Base-by-base conservation (phyloP, 345 rosid species). In the Camelina hispida region DNA sequence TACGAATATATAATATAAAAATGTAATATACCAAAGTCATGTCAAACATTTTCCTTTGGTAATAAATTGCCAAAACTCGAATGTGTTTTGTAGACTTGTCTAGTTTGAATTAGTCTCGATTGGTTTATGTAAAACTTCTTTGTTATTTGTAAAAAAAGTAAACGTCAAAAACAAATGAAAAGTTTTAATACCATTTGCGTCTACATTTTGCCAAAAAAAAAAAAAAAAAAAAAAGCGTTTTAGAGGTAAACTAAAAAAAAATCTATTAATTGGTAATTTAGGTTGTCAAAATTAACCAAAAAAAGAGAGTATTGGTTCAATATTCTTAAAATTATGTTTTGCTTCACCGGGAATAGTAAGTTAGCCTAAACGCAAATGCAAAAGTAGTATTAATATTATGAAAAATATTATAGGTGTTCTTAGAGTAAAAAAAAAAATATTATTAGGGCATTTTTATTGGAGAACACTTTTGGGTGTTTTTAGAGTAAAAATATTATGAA, bases 1-100 rank as follows among this genome's bases (percentile, higher is more conserved):
- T 48, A 51, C 53, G 30, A 54, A 13, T 17, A 6, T 46, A 25
- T 47, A 30, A 9, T 60, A 58, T 47, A 38, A 35, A 35, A 1
- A 15, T 43, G 20, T 68, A 53, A 50, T 34, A 54, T 52, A 52
- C 57, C 35, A 12, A 54, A 62, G 69, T 43, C 51, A 40, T 76
- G 65, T 46, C 16, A 53, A 20, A 61, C 68, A 67, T 35, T 58
- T 28, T 25, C 20, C 15, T n/a, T 40, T 38, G 23, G 5, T 38
- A 50, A 64, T 9, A 0, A 38, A 40, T 15, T 70, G 11, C 18
- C 20, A 13, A 7, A 34, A 34, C 14, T 62, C 59, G 5, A 13
- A 43, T 62, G 51, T 42, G 6, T 22, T 28, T 37, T 10, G 50
- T 53, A 20, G 51, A 53, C 35, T 16, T 58, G 3, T 35, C 14